A percentile compares a stretch with the other conserved stretches of the same genome.
Conservation (phyloP, 495 filamentous ascomycete species). For the Podospora appendiculata region DNA sequence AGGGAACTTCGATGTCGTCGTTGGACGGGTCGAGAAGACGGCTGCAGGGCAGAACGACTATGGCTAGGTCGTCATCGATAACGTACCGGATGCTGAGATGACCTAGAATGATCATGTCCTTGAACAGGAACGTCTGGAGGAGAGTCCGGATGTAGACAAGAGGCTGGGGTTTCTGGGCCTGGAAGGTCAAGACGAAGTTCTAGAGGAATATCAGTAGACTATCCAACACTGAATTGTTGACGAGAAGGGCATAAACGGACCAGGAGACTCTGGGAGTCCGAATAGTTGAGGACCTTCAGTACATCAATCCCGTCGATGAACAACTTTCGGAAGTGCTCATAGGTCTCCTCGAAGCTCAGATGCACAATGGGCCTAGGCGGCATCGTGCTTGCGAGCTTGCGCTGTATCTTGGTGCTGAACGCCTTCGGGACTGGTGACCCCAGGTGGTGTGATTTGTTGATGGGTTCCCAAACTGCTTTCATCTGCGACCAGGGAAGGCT, state of each 20-base stretch:
- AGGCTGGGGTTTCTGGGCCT: conserved; percentile 73
- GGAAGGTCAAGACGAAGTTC: conserved; percentile 64
- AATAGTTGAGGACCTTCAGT: conserved; percentile 60
- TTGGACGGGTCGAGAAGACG: conserved; percentile 63
- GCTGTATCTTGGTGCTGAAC: conserved; percentile 86
- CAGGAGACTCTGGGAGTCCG: conserved; percentile 59
- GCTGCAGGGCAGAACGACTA: conserved; percentile 65
- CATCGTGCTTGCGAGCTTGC: conserved; percentile 81
- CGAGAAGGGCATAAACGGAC: conserved; percentile 26
- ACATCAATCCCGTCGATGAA: conserved; percentile 65
- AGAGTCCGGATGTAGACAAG: conserved; percentile 76
- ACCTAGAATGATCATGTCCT: conserved; percentile 57
- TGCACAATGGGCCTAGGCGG: conserved; percentile 86
- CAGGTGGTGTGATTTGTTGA: conserved; percentile 51
- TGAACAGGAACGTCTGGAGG: conserved; percentile 69
- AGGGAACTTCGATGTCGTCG: conserved; percentile 66
- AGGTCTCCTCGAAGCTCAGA: conserved; percentile 62
- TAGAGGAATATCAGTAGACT: conserved; percentile 16
- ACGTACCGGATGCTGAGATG: conserved; percentile 62
- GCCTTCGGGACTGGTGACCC: conserved; percentile 62
- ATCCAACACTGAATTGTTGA: conserved; percentile 3
- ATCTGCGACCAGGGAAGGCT: conserved; percentile 42
- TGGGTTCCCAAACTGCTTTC: conserved; percentile 34
- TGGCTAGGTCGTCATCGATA: conserved; percentile 69
- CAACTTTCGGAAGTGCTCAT: conserved; percentile 58